phyloP scores from a whole-genome alignment of 371 early-diverging fungal species.

The Choanephora cucurbitarum region DNA sequence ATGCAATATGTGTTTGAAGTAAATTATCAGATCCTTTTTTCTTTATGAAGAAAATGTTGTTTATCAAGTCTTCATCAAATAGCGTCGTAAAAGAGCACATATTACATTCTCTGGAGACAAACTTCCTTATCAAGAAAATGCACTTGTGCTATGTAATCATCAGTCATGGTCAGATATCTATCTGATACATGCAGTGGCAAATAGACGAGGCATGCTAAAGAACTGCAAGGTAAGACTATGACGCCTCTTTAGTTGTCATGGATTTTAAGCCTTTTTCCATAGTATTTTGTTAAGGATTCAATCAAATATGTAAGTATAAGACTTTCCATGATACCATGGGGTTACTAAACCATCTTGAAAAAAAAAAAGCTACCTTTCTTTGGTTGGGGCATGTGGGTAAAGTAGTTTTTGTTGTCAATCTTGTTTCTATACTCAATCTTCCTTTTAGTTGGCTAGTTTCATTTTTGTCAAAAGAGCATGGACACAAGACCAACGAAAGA shows the following conservation, averaged over 20 bases:
- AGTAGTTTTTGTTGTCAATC: conserved; percentile 1
- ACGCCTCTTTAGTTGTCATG: too few species aligned
- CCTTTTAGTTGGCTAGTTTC: conserved; percentile 68
- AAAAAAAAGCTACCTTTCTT: conserved; percentile 54
- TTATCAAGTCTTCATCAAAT: background rate
- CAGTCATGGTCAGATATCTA: conserved; percentile 68
- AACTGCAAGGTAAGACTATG: conserved; percentile 59
- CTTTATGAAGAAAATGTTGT: background rate
- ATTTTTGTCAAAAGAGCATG: conserved; percentile 71
- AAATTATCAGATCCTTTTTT: too few species aligned
- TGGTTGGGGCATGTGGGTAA: conserved; percentile 68
- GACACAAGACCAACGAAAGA: conserved; percentile 63
- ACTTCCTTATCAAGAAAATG: conserved; percentile 57
- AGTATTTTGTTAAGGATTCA: conserved; percentile 80
- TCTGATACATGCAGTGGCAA: conserved; percentile 66
- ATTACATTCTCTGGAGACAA: conserved; percentile 70
- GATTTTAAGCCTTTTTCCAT: too few species aligned
- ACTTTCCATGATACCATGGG: too few species aligned
- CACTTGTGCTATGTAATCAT: conserved; percentile 68
- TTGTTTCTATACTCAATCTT: too few species aligned
- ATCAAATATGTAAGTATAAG: conserved; percentile 59
- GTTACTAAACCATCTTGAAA: too few species aligned
- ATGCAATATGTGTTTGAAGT: conserved; percentile 67
- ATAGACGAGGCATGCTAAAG: conserved; percentile 61
- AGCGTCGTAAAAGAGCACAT: conserved; percentile 52